phyloP scores from a whole-genome alignment of 176 grass and related monocot species.

The Hsuehochloa calcarea region DNA sequence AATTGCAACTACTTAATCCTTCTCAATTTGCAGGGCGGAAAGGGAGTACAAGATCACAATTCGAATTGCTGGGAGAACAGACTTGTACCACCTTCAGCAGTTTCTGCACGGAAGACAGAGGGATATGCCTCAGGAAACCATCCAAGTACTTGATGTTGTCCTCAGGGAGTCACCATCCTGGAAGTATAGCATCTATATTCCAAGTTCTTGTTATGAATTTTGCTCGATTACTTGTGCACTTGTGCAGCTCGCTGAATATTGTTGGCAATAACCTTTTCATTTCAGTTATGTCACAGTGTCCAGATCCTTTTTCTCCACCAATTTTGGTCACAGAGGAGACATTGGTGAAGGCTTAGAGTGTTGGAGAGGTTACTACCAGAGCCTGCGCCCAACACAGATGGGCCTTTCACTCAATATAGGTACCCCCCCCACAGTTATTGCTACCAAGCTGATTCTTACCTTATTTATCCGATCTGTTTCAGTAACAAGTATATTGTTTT shows the following conservation, averaged over 20 bases:
- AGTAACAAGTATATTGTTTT: background rate
- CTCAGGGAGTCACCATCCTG: constrained; percentile 70
- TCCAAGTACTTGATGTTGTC: constrained; percentile 90
- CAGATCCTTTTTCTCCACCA: constrained; percentile 78
- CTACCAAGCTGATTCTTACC: background rate
- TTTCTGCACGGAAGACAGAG: constrained; percentile 61
- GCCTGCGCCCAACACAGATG: constrained; percentile 85
- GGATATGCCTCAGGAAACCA: constrained; percentile 81
- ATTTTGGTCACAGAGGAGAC: constrained; percentile 48
- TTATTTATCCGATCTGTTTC: background rate
- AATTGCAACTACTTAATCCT: background rate
- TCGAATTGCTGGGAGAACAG: constrained; percentile 54
- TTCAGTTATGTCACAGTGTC: constrained; percentile 25
- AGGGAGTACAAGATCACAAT: constrained; percentile 78
- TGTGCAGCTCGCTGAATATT: no score
- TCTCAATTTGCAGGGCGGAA: constrained; percentile 41
- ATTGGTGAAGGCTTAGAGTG: constrained; percentile 84
- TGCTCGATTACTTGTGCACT: no score
- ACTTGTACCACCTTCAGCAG: constrained; percentile 57
- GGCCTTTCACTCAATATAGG: constrained; percentile 79
- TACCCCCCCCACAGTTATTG: constrained; percentile 7
- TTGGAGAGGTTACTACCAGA: constrained; percentile 95
- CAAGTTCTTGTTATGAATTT: no score
- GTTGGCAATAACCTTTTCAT: no score
- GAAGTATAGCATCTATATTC: constrained; percentile 34